Conservation (phyloP, 148 eudicot genomes). For the Arbutus unedo region DNA sequence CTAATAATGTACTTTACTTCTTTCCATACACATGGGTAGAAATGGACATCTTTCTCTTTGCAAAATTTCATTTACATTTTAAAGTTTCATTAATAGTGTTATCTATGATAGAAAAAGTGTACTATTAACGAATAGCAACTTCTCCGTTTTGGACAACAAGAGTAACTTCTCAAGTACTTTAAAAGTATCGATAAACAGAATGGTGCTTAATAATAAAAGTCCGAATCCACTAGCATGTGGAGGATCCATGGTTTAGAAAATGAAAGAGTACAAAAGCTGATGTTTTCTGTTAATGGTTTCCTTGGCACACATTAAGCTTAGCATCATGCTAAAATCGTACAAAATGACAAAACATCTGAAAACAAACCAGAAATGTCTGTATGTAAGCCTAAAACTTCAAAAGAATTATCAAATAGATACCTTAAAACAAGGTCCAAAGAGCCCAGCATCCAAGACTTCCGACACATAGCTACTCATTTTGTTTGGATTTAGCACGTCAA, state of each 20-base stretch:
- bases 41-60: not conserved
- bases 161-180: not conserved
- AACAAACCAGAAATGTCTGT: not conserved
- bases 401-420: conserved; percentile 16
- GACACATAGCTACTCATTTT: conserved; percentile 37
- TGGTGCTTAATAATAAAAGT: not conserved
- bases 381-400: not conserved
- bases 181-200: not conserved
- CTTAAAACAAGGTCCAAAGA: conserved; percentile 61
- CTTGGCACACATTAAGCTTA: not conserved
- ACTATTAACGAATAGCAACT: not conserved
- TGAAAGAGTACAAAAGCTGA: not conserved
- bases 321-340: not conserved
- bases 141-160: not conserved
- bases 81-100: not conserved
- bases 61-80: not conserved
- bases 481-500: conserved; percentile 28
- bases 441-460: conserved; percentile 48
- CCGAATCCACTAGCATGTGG: not conserved
- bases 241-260: not conserved
- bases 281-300: not conserved
- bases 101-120: not conserved
- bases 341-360: conserved; percentile 2
- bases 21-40: not conserved
- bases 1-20: not conserved